These are phyloP conservation scores for Closterium sp. DNA, from an alignment of 139 green algal species.

Conservation along the genomic window DNA sequence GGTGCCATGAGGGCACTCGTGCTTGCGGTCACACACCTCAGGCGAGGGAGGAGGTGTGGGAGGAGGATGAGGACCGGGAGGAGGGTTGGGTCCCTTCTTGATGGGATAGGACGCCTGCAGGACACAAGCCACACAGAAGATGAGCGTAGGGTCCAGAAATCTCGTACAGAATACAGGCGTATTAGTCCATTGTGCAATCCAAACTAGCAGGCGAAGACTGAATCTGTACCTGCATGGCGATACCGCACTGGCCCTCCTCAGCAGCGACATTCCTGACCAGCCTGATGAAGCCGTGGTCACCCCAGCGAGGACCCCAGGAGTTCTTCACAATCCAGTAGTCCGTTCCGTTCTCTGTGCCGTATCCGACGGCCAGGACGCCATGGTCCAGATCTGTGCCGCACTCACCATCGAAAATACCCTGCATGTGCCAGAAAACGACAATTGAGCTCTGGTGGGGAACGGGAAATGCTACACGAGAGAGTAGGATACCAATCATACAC, in stretches of 20 bases:
- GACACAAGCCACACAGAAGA: neutral
- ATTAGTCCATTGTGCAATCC: too few species aligned
- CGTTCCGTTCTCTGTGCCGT: slow-evolving; percentile 62
- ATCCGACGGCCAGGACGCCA: slow-evolving; percentile 93
- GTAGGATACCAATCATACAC: neutral
- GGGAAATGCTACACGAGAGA: neutral
- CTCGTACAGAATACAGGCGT: too few species aligned
- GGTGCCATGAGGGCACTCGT: slow-evolving; percentile 51
- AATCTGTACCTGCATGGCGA: slow-evolving; percentile 60
- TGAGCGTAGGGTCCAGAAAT: too few species aligned
- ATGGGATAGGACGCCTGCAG: slow-evolving; percentile 84
- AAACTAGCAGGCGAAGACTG: neutral
- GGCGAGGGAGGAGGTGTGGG: slow-evolving; percentile 48
- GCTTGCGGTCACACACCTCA: slow-evolving; percentile 71
- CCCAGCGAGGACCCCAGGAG: slow-evolving; percentile 86
- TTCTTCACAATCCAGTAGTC: slow-evolving; percentile 97
- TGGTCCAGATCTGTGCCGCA: slow-evolving; percentile 79
- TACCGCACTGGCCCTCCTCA: slow-evolving; percentile 80
- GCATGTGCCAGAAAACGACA: slow-evolving; percentile 4
- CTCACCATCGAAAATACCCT: slow-evolving; percentile 46
- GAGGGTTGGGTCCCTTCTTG: slow-evolving; percentile 71
- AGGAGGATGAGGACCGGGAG: slow-evolving; percentile 39
- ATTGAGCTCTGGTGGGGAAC: neutral
- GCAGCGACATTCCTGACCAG: slow-evolving; percentile 31
- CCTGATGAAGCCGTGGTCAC: slow-evolving; percentile 51